phyloP scores from a whole-genome alignment of 495 filamentous ascomycete species.

The Neurospora cerealis region DNA sequence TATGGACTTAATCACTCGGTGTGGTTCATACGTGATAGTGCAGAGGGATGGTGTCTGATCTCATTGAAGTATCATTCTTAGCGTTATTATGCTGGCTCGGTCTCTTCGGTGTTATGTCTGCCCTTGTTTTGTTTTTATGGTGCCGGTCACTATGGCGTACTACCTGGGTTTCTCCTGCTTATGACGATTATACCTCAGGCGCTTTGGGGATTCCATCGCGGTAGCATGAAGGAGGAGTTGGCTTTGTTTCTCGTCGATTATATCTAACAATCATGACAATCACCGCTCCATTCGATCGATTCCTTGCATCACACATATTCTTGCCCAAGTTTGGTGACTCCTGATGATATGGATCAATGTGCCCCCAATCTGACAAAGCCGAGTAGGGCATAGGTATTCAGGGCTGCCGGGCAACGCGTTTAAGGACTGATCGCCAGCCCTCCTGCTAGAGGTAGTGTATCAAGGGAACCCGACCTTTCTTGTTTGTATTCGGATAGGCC shows the following conservation, averaged over 20 bases:
- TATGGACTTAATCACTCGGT: background rate
- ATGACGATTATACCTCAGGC: background rate
- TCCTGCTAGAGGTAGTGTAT: background rate
- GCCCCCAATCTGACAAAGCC: background rate
- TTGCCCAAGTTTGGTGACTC: background rate
- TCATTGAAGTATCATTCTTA: background rate
- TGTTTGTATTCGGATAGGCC: background rate
- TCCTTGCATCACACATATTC: background rate
- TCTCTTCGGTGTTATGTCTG: background rate
- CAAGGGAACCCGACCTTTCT: background rate
- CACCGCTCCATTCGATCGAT: background rate
- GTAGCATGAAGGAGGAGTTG: background rate
- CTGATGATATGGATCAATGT: background rate
- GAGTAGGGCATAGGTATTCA: background rate
- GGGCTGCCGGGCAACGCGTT: background rate
- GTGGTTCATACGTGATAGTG: background rate
- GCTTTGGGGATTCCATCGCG: background rate
- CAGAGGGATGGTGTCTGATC: background rate
- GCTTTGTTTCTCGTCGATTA: background rate
- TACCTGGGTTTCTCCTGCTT: background rate
- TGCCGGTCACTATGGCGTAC: background rate
- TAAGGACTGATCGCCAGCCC: background rate
- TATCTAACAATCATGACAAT: background rate
- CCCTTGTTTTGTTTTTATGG: background rate
- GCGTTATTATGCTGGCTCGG: background rate